Evolutionary conservation across 768 basidiomycete genomes (phyloP).

Genomic region (Kwoniella botswanensis): DNA sequence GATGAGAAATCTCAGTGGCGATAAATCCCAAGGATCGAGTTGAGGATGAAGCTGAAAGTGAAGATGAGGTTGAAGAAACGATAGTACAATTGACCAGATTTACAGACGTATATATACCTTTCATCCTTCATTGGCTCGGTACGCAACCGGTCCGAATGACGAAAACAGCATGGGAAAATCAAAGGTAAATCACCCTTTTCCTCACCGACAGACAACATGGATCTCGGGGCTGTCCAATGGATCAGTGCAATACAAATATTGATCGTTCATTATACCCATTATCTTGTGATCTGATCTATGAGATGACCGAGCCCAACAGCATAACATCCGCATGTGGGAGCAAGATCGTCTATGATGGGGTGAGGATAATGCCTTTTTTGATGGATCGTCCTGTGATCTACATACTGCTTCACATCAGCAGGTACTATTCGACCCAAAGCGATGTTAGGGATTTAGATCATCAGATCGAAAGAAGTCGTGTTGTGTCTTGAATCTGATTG

Average conservation of each 20-base stretch:
- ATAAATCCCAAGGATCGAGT: not conserved
- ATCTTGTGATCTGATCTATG: not conserved
- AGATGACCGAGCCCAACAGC: not conserved
- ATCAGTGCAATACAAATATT: not conserved
- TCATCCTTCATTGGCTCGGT: not conserved
- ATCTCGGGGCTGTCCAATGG: not conserved
- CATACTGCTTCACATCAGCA: not conserved
- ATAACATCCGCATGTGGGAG: not conserved
- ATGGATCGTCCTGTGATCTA: not conserved
- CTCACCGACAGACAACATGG: not conserved
- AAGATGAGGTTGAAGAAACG: conserved; percentile 5
- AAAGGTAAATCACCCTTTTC: conserved; percentile 2
- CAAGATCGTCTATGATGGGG: no score
- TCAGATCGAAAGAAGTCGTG: not conserved
- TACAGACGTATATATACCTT: conserved; percentile 10
- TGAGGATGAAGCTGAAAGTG: not conserved
- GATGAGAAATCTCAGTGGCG: not conserved
- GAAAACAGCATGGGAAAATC: not conserved
- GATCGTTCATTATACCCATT: not conserved
- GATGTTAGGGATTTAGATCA: not conserved
- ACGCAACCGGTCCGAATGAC: not conserved
- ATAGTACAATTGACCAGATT: not conserved
- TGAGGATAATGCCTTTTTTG: not conserved
- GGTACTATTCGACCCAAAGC: not conserved
- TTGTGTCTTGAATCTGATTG: not conserved